phyloP scores from a whole-genome alignment of 2,329 filamentous ascomycete genomes.

The Catunica adiposa region DNA sequence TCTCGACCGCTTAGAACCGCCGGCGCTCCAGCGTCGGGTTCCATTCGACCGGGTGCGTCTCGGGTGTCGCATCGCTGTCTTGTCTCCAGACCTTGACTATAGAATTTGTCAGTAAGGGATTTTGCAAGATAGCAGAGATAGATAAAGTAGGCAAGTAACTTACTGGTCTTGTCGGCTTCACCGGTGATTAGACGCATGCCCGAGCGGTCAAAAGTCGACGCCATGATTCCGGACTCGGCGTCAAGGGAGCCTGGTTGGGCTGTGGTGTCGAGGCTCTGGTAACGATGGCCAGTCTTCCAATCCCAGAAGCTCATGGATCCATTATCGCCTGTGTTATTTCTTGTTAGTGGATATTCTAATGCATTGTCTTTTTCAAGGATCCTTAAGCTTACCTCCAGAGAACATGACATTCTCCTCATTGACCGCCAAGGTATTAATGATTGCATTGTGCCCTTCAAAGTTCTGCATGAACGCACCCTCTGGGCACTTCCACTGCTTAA shows the following conservation, averaged over 20 bases:
- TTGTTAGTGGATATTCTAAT: too few species aligned
- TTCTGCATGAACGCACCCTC: slow-evolving; percentile 99
- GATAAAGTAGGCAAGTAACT: slow-evolving; percentile 19
- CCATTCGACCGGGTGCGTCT: slow-evolving; percentile 87
- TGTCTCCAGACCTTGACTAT: slow-evolving; percentile 88
- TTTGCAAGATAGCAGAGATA: too few species aligned
- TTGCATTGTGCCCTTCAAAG: slow-evolving; percentile 88
- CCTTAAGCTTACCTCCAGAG: slow-evolving; percentile 46
- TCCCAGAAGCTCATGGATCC: slow-evolving; percentile 97
- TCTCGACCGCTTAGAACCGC: slow-evolving; percentile 6
- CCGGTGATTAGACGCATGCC: slow-evolving; percentile 82
- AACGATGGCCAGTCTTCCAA: slow-evolving; percentile 90
- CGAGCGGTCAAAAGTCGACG: slow-evolving; percentile 77
- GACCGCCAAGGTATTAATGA: slow-evolving; percentile 84
- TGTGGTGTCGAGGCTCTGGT: slow-evolving; percentile 76
- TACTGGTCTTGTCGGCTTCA: slow-evolving; percentile 88
- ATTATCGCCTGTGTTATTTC: slow-evolving; percentile 49
- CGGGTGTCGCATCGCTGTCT: slow-evolving; percentile 77
- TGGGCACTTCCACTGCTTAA: slow-evolving; percentile 99
- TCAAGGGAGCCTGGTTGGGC: slow-evolving; percentile 89
- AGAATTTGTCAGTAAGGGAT: neutral
- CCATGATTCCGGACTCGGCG: slow-evolving; percentile 89
- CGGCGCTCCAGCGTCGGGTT: slow-evolving; percentile 41
- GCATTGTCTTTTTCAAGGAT: too few species aligned
- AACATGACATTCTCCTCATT: slow-evolving; percentile 95